Evolutionary conservation across 2,329 filamentous ascomycete genomes (phyloP), one percentile per base, ranked within the genome.

Genomic region (Aspergillus alliaceus): DNA sequence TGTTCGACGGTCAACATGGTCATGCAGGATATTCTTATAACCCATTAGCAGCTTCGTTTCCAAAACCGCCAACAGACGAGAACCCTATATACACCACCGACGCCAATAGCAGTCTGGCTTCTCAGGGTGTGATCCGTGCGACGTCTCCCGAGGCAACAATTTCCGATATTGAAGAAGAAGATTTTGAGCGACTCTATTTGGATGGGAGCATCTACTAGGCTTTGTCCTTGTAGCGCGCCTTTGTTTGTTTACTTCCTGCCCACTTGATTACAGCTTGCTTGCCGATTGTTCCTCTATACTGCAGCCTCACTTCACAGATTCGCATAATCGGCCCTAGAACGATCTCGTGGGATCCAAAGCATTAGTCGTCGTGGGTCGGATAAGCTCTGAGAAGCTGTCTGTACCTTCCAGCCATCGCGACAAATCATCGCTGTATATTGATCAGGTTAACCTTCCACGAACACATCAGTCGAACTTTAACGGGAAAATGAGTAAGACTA

Each of bases 61-160:
- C 63, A 2, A 67, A 62, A 39, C 47, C 60, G 18, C 52, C 53
- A 7, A 48, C 53, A 8, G 66, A 69, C 39, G 65, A 66, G n/a
- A 61, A 66, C 32, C 60, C 58, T 29, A 53, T 65, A 37, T 69
- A 66, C 46, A 55, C 59, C n/a, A 48, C 53, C 11, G 60, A 62
- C 18, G 40, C 51, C 9, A 57, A 57, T 22, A 49, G 63, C 18
- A 39, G 25, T 6, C 53, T 58, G 47, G 58, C 60, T 42, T 52
- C 58, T 18, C 65, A 67, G 49, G 55, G 64, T 35, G 40, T 51
- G 6, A 50, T 59, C 14, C 62, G 61, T n/a, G 53, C 51, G n/a
- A 46, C 54, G 24, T 75, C 73, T 6, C 68, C 73, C 0, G 69
- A 75, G 29, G 69, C 64, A 18, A 75, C 73, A 3, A 64, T 75